Base-by-base conservation (phyloP, 345 rosid genomes). In the Salix exigua region DNA sequence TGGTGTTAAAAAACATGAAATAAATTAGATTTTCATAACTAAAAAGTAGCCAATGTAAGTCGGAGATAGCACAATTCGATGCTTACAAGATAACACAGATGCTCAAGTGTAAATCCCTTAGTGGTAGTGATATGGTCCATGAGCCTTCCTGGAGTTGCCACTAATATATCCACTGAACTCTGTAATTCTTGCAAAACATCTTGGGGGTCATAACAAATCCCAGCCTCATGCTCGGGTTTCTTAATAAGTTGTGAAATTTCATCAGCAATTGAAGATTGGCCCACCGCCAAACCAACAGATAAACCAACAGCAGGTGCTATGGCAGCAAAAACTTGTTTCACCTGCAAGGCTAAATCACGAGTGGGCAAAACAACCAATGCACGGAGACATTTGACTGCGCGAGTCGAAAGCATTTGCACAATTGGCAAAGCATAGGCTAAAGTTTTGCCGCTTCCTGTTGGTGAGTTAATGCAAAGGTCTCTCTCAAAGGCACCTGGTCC, bases 101-200 rank as follows among this genome's bases (percentile, higher is more conserved):
- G 98, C 87, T 96, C 97, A 48, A 93, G 92, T 1, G 97, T 93
- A 79, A 96, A 96, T 35, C 98, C 98, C 78, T 87, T 87, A 9
- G 99, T 96, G 80, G 82, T 81, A 82, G 87, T 91, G 55, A 93
- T 93, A 83, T 96, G 98, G 61, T 96, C 99, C 97, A 93, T 88
- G n/a, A 96, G 91, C 85, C 99, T 91, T 80, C 99, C 99, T 6
- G 98, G 99, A 66, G 98, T 96, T 66, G 99, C 97, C 74, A 96
- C 92, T 84, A 93, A 82, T 87, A 96, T 91, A 81, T 96, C 99
- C 58, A 93, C 98, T 11, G 91, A 83, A 87, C 91, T 88, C 75
- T 89, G 89, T 66, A 91, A 79, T 80, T 77, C 86, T 5, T 70
- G 86, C 2, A 85, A 80, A 58, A 83, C 18, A 85, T 88, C 89